phyloP scores from a whole-genome alignment of 306 rosid genomes.

The Adenanthera pavonina region DNA sequence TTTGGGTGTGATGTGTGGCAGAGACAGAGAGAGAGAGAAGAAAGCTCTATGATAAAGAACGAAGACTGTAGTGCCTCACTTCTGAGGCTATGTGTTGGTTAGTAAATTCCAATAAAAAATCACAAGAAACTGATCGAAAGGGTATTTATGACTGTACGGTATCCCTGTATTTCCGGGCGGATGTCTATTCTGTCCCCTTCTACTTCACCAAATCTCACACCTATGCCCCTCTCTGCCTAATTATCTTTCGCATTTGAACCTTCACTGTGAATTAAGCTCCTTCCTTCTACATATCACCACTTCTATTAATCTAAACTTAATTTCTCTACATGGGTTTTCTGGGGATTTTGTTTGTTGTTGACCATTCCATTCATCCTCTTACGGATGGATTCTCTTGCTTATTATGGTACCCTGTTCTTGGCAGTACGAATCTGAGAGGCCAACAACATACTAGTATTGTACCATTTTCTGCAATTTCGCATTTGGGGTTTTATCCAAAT shows the following conservation, averaged over 20 bases:
- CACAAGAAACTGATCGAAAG: conserved; percentile 43
- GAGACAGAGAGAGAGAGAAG: conserved; percentile 41
- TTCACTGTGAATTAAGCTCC: not conserved
- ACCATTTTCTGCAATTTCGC: conserved; percentile 4
- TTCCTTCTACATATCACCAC: not conserved
- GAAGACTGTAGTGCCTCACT: conserved; percentile 41
- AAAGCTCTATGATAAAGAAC: conserved; percentile 12
- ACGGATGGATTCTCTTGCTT: conserved; percentile 39
- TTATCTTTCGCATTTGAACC: not conserved
- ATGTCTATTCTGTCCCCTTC: conserved; percentile 98
- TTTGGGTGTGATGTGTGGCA: conserved; percentile 91
- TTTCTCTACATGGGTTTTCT: not conserved
- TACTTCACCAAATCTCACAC: conserved; percentile 82
- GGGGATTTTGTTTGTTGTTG: conserved; percentile 40
- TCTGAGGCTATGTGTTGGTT: conserved; percentile 49
- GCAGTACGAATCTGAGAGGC: not conserved
- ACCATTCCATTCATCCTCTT: not conserved
- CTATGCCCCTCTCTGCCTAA: conserved; percentile 47
- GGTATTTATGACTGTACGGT: conserved; percentile 64
- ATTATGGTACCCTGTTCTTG: not conserved
- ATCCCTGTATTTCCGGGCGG: conserved; percentile 93
- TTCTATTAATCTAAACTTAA: not conserved
- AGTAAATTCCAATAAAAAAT: conserved; percentile 41
- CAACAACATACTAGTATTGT: conserved; percentile 4
- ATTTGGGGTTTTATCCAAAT: not conserved